Evolutionary conservation across 75 land plant genomes (phyloP), one percentile per base, ranked within the genome.

Genomic region (Cupressus sempervirens): DNA sequence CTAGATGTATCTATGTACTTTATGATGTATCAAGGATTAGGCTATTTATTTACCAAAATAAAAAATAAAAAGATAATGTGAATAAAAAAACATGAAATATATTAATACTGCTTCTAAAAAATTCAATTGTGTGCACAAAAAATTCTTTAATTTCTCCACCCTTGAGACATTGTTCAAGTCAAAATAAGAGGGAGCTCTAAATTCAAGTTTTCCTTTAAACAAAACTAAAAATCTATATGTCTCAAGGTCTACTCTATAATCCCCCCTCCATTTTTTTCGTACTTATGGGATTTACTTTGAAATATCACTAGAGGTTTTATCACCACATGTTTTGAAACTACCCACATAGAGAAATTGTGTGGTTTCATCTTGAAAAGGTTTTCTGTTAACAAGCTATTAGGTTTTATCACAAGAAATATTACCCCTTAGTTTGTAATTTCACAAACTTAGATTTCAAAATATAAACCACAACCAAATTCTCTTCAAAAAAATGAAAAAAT

Each of bases 221-320:
- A 93, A 91, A 85, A 87, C 86, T 4, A 90, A 90, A 80, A 92
- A 94, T 43, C 45, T 82, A 85, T 94, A 93, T 54, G 89, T 93
- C 86, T 86, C 87, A 45, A 91, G 96, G 76, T 76, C 89, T 7
- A 92, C 82, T 81, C 62, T 56, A 18, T 88, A 85, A 74, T 83
- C 92, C 18, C 43, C 9, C 15, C 88, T 77, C 62, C 96, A 94
- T 41, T 81, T 7, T 75, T 81, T 84, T 15, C 81, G 29, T 26
- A 83, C 86, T 88, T 3, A 87, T 86, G 11, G 86, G 65, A 80
- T 86, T 90, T 81, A 36, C 30, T 56, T 23, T 56, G 40, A 89
- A 85, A 74, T 83, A 91, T n/a, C 43, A 23, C 88, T 77, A 62
- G 94, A 94, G 34, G 83, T 7, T 75, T 81, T 84, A 16, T 83